Percentiles rank a stretch among this genome's conserved stretches.
Evolutionary conservation across 352 stramenopile species (phyloP).

Genomic region (Thraustochytrium striatum): DNA sequence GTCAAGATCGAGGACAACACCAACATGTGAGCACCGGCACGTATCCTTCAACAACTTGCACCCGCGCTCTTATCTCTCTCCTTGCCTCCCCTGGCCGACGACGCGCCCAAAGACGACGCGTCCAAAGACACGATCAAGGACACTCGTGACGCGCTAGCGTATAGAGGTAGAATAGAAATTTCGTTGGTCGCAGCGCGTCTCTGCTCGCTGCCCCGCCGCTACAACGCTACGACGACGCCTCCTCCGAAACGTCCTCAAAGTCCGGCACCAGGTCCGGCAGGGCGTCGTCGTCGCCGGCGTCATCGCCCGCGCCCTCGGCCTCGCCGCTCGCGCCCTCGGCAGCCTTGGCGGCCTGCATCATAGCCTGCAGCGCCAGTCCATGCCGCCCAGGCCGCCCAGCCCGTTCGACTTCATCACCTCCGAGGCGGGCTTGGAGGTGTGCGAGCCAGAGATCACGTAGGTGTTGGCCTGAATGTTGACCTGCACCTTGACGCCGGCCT

Average conservation of each 20-base stretch:
- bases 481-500: conserved; percentile 91
- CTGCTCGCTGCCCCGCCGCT: too few species aligned
- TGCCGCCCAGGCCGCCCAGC: not conserved
- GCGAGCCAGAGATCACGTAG: conserved; percentile 90
- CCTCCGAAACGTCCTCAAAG: conserved; percentile 10
- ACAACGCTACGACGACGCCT: too few species aligned
- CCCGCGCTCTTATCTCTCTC: too few species aligned
- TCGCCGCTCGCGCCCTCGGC: not conserved
- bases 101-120: too few species aligned
- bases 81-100: too few species aligned
- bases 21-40: too few species aligned
- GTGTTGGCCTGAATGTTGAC: conserved; percentile 77
- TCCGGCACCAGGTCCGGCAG: not conserved
- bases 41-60: too few species aligned
- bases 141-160: too few species aligned
- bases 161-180: too few species aligned
- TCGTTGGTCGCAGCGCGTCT: too few species aligned
- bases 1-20: too few species aligned
- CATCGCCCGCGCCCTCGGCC: not conserved
- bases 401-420: conserved; percentile 24
- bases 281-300: not conserved
- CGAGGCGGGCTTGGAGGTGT: conserved; percentile 81
- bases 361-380: not conserved
- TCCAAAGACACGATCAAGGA: too few species aligned
- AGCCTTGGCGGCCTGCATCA: not conserved